A percentile compares a stretch with the other conserved stretches of the same genome.
These are phyloP conservation scores for Pichia kudriavzevii DNA, from an alignment of 1,139 yeast genomes.

Conservation along the genomic window DNA sequence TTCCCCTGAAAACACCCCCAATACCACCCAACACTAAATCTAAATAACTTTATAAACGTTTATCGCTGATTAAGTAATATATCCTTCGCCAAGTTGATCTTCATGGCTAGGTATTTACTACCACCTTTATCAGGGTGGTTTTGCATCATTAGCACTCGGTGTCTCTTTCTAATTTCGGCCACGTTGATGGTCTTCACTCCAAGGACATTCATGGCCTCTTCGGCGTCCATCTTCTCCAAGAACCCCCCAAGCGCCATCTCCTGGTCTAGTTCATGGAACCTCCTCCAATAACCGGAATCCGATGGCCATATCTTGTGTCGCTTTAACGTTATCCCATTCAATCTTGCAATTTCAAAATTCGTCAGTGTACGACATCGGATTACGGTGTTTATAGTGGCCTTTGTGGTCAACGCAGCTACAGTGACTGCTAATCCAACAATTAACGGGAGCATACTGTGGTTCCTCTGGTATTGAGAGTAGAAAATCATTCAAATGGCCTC, in stretches of 20 bases:
- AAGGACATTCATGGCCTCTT: conserved; percentile 49
- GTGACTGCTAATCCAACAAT: conserved; percentile 53
- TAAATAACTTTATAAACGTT: not conserved
- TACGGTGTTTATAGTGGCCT: conserved; percentile 41
- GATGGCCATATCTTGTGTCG: conserved; percentile 17
- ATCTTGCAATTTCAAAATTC: conserved; percentile 48
- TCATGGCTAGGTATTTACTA: conserved; percentile 60
- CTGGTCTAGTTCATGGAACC: conserved; percentile 32
- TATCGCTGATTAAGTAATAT: conserved; percentile 38
- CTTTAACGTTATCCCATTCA: conserved; percentile 32
- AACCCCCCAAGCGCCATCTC: conserved; percentile 39
- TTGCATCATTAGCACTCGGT: conserved; percentile 54
- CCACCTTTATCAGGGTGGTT: conserved; percentile 81
- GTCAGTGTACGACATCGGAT: conserved; percentile 38
- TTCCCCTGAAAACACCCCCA: too few species aligned
- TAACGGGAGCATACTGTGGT: conserved; percentile 37
- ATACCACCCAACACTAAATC: not conserved
- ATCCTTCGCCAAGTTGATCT: conserved; percentile 70
- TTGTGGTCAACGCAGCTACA: conserved; percentile 43
- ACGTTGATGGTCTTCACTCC: conserved; percentile 43
- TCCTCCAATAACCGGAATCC: conserved; percentile 10
- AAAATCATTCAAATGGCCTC: too few species aligned
- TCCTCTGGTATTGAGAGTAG: not conserved
- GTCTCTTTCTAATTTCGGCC: conserved; percentile 44
- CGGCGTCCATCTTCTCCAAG: conserved; percentile 46